Base-by-base conservation (phyloP, 2,329 filamentous ascomycete genomes). In the Periconia sp. region DNA sequence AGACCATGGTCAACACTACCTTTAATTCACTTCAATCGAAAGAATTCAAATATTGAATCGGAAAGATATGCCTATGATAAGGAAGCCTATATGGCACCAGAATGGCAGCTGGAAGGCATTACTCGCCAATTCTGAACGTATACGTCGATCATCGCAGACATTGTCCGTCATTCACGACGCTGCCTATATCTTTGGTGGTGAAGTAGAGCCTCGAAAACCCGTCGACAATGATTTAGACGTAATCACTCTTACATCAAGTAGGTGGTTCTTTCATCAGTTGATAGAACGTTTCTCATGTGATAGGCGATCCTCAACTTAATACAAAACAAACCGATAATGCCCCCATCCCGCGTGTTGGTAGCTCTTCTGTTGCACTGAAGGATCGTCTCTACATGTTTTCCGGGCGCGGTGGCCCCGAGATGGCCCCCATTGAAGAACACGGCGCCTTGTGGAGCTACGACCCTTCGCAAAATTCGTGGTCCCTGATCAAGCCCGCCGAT, bases 381-480 rank as follows among this genome's bases (percentile, higher is more conserved):
- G 81, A 82, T 43, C 85, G 85, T 19, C 85, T 95, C 64, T 93
- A 93, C 74, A 59, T 95, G 41, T 96, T 92, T 72, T 91, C 90
- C 45, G 91, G 92, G 10, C 85, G 90, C 43, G 87, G 88, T 33
- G 88, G 88, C 0, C 74, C 80, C 2, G 85, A 84, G 27, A 87
- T 90, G 83, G 77, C 82, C 1, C 85, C 90, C 0, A 78, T 96
- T 11, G 84, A 92, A 49, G 91, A 96, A 65, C 71, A 78, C 11
- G 91, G 91, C 15, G 79, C 85, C 2, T 79, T 95, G 48, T 95
- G 91, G 91, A 79, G 85, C 30, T 92, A 90, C 64, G 84, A 91
- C 68, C 86, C 88, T 1, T 77, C 80, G 54, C 76, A 77, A n/a
- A 75, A 81, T 50, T 75, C 74, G 13, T 96, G 91, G 92, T 77